These are phyloP conservation scores for Fraxinus velutina DNA, from an alignment of 305 asterid genomes.

Conservation along the genomic window DNA sequence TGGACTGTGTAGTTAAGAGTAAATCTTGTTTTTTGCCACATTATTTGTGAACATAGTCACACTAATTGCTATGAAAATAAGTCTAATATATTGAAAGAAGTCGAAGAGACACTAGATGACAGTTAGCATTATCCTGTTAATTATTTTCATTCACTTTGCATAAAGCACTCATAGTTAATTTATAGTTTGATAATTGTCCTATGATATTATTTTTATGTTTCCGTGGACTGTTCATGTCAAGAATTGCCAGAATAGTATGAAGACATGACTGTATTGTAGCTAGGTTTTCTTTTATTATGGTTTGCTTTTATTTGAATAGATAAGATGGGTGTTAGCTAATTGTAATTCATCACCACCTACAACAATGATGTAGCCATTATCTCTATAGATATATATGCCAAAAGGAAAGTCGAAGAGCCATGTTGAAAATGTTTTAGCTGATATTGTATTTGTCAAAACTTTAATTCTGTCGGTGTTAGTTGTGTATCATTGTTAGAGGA, in stretches of 20 bases:
- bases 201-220: neutral
- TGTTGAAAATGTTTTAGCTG: neutral
- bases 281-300: neutral
- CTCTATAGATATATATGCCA: neutral
- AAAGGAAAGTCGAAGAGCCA: neutral
- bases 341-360: neutral
- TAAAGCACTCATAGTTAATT: neutral
- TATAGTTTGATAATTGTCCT: neutral
- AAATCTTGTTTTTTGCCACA: neutral
- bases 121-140: neutral
- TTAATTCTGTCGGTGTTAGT: neutral
- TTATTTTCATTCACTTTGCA: neutral
- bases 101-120: neutral
- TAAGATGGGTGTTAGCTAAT: neutral
- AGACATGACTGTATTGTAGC: neutral
- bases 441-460: neutral
- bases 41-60: neutral
- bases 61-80: neutral
- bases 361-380: neutral
- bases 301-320: neutral
- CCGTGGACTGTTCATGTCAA: neutral
- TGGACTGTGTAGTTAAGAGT: neutral
- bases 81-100: neutral
- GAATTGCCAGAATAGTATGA: neutral
- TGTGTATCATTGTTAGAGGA: neutral